These are phyloP conservation scores for Aspergillus nanangensis DNA, from an alignment of 495 filamentous ascomycete species.

Conservation along the genomic window DNA sequence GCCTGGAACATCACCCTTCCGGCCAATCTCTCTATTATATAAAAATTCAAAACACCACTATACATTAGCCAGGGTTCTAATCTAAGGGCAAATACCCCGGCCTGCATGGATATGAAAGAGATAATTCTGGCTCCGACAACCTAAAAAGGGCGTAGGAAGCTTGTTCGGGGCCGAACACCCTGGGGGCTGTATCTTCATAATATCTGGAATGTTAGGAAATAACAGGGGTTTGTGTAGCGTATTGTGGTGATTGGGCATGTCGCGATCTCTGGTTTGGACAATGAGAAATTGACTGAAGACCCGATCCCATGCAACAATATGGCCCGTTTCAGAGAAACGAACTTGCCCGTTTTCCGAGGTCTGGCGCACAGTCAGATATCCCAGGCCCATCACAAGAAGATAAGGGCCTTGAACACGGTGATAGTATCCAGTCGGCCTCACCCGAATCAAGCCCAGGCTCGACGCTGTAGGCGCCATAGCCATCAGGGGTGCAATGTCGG, in stretches of 20 bases:
- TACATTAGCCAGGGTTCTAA: no score
- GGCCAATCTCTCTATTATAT: no score
- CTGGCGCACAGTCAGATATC: slow-evolving; percentile 22
- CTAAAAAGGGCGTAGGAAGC: not conserved
- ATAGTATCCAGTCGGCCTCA: slow-evolving; percentile 17
- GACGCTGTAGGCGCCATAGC: slow-evolving; percentile 12
- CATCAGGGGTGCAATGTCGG: slow-evolving; percentile 6
- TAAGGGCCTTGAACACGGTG: slow-evolving; percentile 6
- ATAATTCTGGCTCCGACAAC: not conserved
- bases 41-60: no score
- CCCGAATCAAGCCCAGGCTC: slow-evolving; percentile 29
- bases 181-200: not conserved
- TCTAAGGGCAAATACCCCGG: not conserved
- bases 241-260: not conserved
- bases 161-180: not conserved
- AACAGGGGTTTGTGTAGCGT: not conserved
- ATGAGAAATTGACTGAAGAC: slow-evolving; percentile 18
- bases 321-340: slow-evolving; percentile 18
- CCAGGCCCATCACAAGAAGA: slow-evolving; percentile 35
- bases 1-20: no score
- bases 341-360: not conserved
- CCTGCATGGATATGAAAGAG: not conserved
- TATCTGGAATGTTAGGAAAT: not conserved
- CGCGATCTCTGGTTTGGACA: not conserved
- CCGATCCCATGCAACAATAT: slow-evolving; percentile 39